Evolutionary conservation across 495 filamentous ascomycete species (phyloP).

Genomic region (Aspergillus olivimuriae): DNA sequence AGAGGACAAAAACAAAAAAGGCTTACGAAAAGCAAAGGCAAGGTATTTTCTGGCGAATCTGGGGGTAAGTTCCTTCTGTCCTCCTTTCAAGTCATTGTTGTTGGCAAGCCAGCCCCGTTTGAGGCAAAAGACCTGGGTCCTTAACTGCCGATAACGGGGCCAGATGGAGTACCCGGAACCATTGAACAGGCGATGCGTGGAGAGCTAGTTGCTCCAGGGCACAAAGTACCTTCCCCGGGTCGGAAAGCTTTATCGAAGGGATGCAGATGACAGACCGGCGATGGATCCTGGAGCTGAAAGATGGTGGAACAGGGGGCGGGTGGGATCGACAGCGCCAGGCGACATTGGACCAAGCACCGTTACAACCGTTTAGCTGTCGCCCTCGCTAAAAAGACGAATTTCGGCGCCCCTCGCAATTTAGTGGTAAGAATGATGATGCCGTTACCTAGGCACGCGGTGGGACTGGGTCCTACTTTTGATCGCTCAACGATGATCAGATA

Average conservation of each 20-base stretch:
- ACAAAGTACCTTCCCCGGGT: neutral
- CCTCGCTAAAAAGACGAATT: neutral
- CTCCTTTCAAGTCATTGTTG: no score
- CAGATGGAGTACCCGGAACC: neutral
- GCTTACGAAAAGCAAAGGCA: no score
- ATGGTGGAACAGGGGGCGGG: conserved; percentile 11
- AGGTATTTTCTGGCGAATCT: no score
- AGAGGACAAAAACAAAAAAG: no score
- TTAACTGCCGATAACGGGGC: conserved; percentile 3
- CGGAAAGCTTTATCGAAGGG: conserved; percentile 4
- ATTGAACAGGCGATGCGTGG: neutral
- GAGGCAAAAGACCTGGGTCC: neutral
- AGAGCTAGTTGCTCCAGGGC: neutral
- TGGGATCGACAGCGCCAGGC: conserved; percentile 14
- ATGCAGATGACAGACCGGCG: conserved; percentile 10
- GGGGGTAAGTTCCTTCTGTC: no score
- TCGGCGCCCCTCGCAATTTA: neutral
- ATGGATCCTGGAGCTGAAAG: conserved; percentile 9
- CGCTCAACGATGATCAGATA: conserved; percentile 25
- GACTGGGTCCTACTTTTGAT: conserved; percentile 18
- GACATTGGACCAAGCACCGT: conserved; percentile 13
- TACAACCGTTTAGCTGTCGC: conserved; percentile 8
- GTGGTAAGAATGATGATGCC: neutral
- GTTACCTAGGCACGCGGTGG: neutral
- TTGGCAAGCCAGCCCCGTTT: no score